Base-by-base conservation (phyloP, 192 early-diverging fungal genomes). In the Gryganskiella cystojenkinii region DNA sequence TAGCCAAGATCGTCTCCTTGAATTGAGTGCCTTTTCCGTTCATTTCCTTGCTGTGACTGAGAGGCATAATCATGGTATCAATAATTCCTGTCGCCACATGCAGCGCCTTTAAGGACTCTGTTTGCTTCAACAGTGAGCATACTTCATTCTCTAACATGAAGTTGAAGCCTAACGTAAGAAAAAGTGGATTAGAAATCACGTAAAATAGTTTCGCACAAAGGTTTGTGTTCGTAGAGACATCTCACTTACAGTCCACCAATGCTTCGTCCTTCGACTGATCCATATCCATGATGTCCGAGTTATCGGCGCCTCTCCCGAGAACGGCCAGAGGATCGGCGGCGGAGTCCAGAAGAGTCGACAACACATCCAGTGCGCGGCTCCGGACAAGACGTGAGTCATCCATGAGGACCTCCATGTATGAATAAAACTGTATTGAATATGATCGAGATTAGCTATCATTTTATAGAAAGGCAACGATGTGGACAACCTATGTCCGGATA, bases 341-440 rank as follows among this genome's bases (percentile, higher is more conserved):
- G 43, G 78, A 87, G 14, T 81, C 68, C 20, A 85, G 56, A 10
- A 87, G 37, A 4, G 55, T 67, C 14, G 74, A 84, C 8, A 87
- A 46, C 34, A 87, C 76, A 31, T 87, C 86, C 34, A 84, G 47
- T 2, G 80, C 71, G 20, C 84, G 67, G 31, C 70, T 66, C 34
- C 84, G 65, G 35, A 85, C 73, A 31, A 84, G 66, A 14, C 75
- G 53, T 5, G 82, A 76, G 22, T 61, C 56, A 47, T 72, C 65
- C 30, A 82, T 67, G 25, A 66, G 67, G 2, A 68, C 52, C 13
- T 83, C 66, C 74, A 78, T 78, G 50, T 78, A 78, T 22, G 64
- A 58, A 56, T 65, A 69, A 17, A 67, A 71, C 74, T 78, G 51
- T 34, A 11, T 11, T 24, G 19, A n/a, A 20, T 5, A 13, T n/a